Percentiles rank a stretch among this genome's conserved stretches.
These are phyloP conservation scores for Epicoccum nigrum DNA, from an alignment of 2,329 filamentous ascomycete genomes.

Conservation along the genomic window DNA sequence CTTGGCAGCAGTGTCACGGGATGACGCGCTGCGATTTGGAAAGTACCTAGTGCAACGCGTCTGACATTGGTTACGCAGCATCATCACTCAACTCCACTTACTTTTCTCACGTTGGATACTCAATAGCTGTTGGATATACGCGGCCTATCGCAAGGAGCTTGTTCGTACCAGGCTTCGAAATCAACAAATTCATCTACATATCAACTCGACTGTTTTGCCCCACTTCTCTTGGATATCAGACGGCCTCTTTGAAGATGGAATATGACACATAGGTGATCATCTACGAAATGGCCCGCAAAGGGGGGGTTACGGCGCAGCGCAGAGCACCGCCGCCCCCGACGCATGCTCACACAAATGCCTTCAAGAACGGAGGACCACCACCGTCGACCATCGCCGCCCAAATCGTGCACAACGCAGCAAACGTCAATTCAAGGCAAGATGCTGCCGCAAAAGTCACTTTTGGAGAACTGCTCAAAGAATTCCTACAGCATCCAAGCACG, in stretches of 20 bases:
- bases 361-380: conserved; percentile 38
- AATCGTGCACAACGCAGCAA: conserved; percentile 79
- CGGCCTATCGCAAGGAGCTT: background rate
- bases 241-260: conserved; percentile 7
- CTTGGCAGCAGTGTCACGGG: conserved; percentile 32
- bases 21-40: conserved; percentile 21
- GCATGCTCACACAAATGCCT: conserved; percentile 29
- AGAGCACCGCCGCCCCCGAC: conserved; percentile 25
- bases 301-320: conserved; percentile 41
- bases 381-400: conserved; percentile 88
- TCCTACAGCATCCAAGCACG: conserved; percentile 55
- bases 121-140: too few species aligned
- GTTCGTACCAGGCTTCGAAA: background rate
- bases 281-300: conserved; percentile 51
- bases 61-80: conserved; percentile 12
- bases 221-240: conserved; percentile 6
- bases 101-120: background rate
- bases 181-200: background rate
- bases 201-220: conserved; percentile 1
- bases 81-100: background rate
- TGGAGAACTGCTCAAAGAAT: conserved; percentile 72
- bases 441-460: conserved; percentile 75
- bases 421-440: conserved; percentile 65
- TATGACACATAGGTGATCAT: conserved; percentile 34
- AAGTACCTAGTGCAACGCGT: conserved; percentile 26